phyloP scores from a whole-genome alignment of 257 asterid genomes.

The Solanum chiquidenum region DNA sequence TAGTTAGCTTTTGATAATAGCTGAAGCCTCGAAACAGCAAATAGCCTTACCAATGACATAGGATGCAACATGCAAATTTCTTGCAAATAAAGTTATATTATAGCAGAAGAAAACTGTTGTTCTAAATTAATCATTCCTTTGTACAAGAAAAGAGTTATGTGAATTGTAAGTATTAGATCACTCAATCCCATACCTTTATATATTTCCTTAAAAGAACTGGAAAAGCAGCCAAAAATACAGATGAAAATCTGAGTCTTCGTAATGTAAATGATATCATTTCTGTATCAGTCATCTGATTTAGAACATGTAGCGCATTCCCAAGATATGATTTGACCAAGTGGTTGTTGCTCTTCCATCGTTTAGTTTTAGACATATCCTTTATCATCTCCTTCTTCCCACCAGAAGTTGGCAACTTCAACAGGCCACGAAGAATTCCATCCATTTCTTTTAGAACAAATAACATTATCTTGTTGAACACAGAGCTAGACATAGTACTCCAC shows the following conservation, averaged over 20 bases:
- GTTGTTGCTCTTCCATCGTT: conserved; percentile 70
- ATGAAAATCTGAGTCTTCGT: conserved; percentile 54
- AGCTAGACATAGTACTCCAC: conserved; percentile 72
- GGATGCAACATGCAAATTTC: not conserved
- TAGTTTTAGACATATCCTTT: conserved; percentile 41
- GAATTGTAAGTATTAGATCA: not conserved
- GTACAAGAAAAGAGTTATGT: not conserved
- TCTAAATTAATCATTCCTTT: not conserved
- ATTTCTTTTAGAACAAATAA: conserved; percentile 72
- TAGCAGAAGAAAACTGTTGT: not conserved
- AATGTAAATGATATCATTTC: conserved; percentile 81
- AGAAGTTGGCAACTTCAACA: conserved; percentile 52
- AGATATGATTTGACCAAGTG: conserved; percentile 93
- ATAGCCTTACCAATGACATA: not conserved
- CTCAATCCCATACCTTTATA: conserved; percentile 42
- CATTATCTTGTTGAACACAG: conserved; percentile 84
- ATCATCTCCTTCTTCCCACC: conserved; percentile 67
- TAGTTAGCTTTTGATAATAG: not conserved
- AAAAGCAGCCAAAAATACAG: conserved; percentile 71
- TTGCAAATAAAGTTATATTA: not conserved
- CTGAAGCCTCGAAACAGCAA: not conserved
- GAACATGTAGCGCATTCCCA: conserved; percentile 74
- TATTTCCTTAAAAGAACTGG: conserved; percentile 85
- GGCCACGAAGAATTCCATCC: conserved; percentile 75
- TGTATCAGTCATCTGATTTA: conserved; percentile 89